Percentiles rank a stretch among this genome's conserved stretches.
These are phyloP conservation scores for Calycina herbarum DNA, from an alignment of 2,329 filamentous ascomycete species.

Conservation along the genomic window DNA sequence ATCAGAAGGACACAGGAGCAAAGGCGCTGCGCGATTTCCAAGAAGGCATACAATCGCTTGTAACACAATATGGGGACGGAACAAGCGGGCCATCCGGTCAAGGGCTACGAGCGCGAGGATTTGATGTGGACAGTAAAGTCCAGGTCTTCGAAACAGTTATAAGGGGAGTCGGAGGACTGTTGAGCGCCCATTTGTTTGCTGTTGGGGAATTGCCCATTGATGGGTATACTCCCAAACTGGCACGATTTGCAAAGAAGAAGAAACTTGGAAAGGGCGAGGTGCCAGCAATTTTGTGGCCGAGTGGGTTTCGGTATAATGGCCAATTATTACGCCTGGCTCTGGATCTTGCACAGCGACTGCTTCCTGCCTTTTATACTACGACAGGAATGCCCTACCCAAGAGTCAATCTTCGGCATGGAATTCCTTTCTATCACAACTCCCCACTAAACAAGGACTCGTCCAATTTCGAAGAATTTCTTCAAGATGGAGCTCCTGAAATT, in stretches of 20 bases:
- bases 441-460: conserved; percentile 64
- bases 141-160: conserved; percentile 99
- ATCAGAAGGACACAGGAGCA: conserved; percentile 51
- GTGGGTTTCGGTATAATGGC: conserved; percentile 80
- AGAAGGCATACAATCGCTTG: conserved; percentile 71
- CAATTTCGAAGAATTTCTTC: conserved; percentile 37
- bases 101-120: conserved; percentile 74
- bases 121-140: conserved; percentile 96
- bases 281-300: conserved; percentile 67
- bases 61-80: conserved; percentile 85
- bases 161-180: conserved; percentile 81
- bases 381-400: conserved; percentile 94
- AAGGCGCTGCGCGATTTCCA: conserved; percentile 76
- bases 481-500: conserved; percentile 57
- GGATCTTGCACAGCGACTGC: conserved; percentile 77
- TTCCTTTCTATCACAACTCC: conserved; percentile 89
- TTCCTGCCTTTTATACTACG: conserved; percentile 88
- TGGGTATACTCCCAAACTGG: conserved; percentile 62
- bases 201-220: conserved; percentile 84
- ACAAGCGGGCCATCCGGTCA: conserved; percentile 64
- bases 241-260: conserved; percentile 28
- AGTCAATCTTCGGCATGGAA: conserved; percentile 86
- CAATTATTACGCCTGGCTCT: conserved; percentile 87
- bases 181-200: conserved; percentile 93
- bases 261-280: conserved; percentile 46